A percentile compares a stretch with the other conserved stretches of the same genome.
Evolutionary conservation across 2,329 filamentous ascomycete genomes (phyloP).

Genomic region (Cercospora brassicicola): DNA sequence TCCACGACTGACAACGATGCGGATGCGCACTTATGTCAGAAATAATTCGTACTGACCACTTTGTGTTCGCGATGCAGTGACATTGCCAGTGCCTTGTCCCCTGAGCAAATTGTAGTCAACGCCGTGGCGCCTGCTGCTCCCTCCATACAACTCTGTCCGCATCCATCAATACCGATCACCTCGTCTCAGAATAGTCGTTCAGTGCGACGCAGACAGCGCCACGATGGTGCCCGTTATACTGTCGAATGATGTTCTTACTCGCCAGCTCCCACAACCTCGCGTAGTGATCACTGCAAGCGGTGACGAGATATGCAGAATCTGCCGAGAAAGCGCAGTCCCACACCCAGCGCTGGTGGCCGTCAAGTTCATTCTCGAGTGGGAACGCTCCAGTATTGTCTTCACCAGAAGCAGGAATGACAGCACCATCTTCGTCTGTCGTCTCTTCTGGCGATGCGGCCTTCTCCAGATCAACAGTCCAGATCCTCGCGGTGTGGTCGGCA

Average conservation of each 20-base stretch:
- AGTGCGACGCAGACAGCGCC: constrained; percentile 89
- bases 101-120: neutral
- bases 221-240: constrained; percentile 92
- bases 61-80: neutral
- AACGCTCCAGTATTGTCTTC: constrained; percentile 57
- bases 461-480: constrained; percentile 84
- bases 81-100: neutral
- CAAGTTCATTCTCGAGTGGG: constrained; percentile 80
- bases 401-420: constrained; percentile 19
- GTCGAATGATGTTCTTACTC: constrained; percentile 84
- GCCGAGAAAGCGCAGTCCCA: constrained; percentile 97
- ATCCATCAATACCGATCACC: constrained; percentile 16
- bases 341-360: constrained; percentile 91
- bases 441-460: constrained; percentile 25
- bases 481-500: constrained; percentile 90
- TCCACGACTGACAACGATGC: neutral
- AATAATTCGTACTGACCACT: neutral
- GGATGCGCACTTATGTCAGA: neutral
- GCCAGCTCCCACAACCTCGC: constrained; percentile 85
- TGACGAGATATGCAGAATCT: constrained; percentile 89
- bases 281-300: constrained; percentile 90
- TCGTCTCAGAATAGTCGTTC: constrained; percentile 62
- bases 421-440: constrained; percentile 20
- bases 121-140: neutral
- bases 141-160: too few relatives aligned